Evolutionary conservation across 1,139 yeast genomes (phyloP).

Genomic region (Tardiomyces depauwii): DNA sequence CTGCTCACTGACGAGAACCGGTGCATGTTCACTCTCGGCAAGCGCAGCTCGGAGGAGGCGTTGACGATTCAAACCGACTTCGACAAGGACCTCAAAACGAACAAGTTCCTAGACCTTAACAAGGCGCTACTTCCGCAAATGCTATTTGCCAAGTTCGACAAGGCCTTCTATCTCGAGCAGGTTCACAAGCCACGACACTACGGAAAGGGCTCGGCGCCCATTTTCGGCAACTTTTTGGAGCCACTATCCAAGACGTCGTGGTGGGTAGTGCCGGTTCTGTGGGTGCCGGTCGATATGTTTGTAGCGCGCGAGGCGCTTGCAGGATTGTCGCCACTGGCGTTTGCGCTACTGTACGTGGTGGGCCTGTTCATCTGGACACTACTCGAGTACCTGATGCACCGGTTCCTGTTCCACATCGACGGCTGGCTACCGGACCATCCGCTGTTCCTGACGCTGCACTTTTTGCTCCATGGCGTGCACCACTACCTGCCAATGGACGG

Average conservation of each 20-base stretch:
- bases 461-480: constrained; percentile 89
- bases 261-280: constrained; percentile 75
- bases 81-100: constrained; percentile 54
- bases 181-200: constrained; percentile 96
- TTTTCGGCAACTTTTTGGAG: constrained; percentile 65
- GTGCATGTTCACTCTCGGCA: constrained; percentile 14
- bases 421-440: constrained; percentile 72
- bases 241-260: constrained; percentile 62
- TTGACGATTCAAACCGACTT: constrained; percentile 73
- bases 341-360: constrained; percentile 30
- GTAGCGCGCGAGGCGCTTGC: constrained; percentile 29
- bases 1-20: constrained; percentile 28
- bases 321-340: constrained; percentile 20
- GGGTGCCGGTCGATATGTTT: constrained; percentile 74
- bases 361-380: constrained; percentile 91
- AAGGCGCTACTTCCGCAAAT: constrained; percentile 78
- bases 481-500: constrained; percentile 97
- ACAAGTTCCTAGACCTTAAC: constrained; percentile 76
- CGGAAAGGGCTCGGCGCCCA: constrained; percentile 83
- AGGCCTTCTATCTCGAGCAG: constrained; percentile 87
- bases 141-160: constrained; percentile 57
- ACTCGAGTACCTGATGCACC: constrained; percentile 76
- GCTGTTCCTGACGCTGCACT: constrained; percentile 67
- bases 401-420: constrained; percentile 91
- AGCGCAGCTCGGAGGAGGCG: constrained; percentile 42